phyloP scores from a whole-genome alignment of 345 rosid species.

The Cardamine chenopodiifolia region DNA sequence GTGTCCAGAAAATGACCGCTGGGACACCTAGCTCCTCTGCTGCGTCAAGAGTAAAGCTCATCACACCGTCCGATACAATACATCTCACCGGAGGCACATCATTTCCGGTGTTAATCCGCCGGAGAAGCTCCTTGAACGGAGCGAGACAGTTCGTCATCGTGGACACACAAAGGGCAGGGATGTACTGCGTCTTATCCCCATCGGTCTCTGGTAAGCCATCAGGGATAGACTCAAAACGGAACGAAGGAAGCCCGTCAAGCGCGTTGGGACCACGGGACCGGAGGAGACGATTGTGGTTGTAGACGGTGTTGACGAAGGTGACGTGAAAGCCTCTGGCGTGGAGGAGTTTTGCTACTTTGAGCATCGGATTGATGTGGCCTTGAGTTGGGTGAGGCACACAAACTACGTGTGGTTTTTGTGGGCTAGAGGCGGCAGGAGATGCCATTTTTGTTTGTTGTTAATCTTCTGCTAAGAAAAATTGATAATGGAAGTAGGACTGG shows the following conservation, averaged over 20 bases:
- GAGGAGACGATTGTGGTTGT: slow-evolving; percentile 44
- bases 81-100: slow-evolving; percentile 27
- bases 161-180: slow-evolving; percentile 41
- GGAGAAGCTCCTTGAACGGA: slow-evolving; percentile 36
- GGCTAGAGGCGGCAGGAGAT: background rate
- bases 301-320: slow-evolving; percentile 51
- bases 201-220: slow-evolving; percentile 45
- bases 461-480: background rate
- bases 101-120: background rate
- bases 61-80: slow-evolving; percentile 22
- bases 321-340: slow-evolving; percentile 45
- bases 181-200: slow-evolving; percentile 39
- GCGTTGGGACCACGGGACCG: slow-evolving; percentile 40
- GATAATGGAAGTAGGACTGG: background rate
- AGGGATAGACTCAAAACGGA: slow-evolving; percentile 45
- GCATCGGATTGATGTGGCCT: slow-evolving; percentile 51
- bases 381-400: slow-evolving; percentile 47
- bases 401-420: slow-evolving; percentile 40
- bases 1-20: slow-evolving; percentile 40
- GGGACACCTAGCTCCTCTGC: slow-evolving; percentile 40
- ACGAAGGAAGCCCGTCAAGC: slow-evolving; percentile 37
- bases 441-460: background rate
- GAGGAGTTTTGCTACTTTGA: slow-evolving; percentile 45
- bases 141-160: slow-evolving; percentile 28
- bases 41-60: slow-evolving; percentile 31